phyloP scores from a whole-genome alignment of 1,284 basidiomycete species.

The Stygiomarasmius scandens region DNA sequence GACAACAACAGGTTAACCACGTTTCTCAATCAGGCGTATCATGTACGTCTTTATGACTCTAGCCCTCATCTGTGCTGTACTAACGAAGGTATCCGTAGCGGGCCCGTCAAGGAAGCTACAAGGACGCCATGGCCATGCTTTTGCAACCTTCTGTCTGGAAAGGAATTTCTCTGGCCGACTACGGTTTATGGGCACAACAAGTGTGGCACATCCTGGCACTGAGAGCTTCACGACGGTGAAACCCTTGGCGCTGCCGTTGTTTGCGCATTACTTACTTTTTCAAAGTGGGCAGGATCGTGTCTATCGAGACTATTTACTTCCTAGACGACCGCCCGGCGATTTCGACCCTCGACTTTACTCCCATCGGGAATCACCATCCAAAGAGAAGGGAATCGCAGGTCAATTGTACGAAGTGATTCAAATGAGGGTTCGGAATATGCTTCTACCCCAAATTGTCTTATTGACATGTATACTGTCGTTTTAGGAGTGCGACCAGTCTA shows the following conservation, averaged over 20 bases:
- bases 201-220: constrained; percentile 76
- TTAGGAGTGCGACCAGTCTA: constrained; percentile 60
- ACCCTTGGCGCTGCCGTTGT: constrained; percentile 1
- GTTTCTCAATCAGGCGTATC: constrained; percentile 65
- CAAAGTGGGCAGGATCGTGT: constrained; percentile 62
- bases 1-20: constrained; percentile 65
- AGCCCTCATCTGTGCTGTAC: constrained; percentile 4
- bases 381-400: constrained; percentile 49
- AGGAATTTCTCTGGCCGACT: constrained; percentile 63
- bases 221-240: constrained; percentile 67
- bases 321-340: constrained; percentile 54
- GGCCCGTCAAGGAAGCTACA: constrained; percentile 69
- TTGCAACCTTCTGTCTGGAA: constrained; percentile 72
- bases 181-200: constrained; percentile 68
- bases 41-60: constrained; percentile 40
- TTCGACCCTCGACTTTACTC: constrained; percentile 57
- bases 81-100: constrained; percentile 40
- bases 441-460: constrained; percentile 11
- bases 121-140: constrained; percentile 61
- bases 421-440: constrained; percentile 51
- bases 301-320: constrained; percentile 64
- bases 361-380: constrained; percentile 29
- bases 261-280: constrained; percentile 12
- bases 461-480: not conserved
- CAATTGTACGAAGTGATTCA: constrained; percentile 65